A percentile compares a stretch with the other conserved stretches of the same genome.
These are phyloP conservation scores for Tetradesmus lagerheimii DNA, from an alignment of 139 green algal genomes.

Conservation along the genomic window DNA sequence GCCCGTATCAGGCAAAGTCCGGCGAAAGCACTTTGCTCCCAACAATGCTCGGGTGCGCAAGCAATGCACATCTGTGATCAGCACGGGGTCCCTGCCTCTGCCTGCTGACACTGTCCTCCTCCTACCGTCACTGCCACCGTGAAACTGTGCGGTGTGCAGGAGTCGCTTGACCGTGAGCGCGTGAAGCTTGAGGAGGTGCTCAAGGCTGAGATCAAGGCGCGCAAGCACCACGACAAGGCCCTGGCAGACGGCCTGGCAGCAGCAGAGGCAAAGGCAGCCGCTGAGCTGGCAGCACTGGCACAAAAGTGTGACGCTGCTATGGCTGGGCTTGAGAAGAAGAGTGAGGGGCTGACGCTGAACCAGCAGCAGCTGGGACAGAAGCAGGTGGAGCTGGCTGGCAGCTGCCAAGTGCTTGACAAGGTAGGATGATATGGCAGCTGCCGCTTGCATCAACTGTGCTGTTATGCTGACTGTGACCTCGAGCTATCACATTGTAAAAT, in stretches of 20 bases:
- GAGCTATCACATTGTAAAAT: no score
- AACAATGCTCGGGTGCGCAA: neutral
- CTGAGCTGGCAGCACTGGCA: slow-evolving; percentile 4
- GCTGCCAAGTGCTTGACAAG: neutral
- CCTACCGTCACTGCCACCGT: no score
- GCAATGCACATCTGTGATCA: neutral
- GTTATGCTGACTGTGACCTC: no score
- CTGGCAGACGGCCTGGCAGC: slow-evolving; percentile 7
- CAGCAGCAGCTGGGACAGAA: neutral
- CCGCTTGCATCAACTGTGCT: no score
- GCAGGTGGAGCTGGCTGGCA: neutral
- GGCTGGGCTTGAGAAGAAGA: neutral
- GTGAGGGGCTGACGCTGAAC: neutral
- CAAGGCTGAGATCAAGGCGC: slow-evolving; percentile 36
- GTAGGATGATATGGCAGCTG: neutral
- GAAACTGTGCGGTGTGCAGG: neutral
- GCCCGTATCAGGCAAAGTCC: neutral
- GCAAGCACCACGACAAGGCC: slow-evolving; percentile 8
- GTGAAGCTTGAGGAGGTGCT: slow-evolving; percentile 32
- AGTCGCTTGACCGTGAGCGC: slow-evolving; percentile 34
- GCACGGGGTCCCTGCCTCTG: no score
- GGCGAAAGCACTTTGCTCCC: neutral
- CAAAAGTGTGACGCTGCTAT: neutral
- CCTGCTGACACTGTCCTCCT: no score
- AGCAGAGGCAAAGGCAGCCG: slow-evolving; percentile 1